These are phyloP conservation scores for Pseudogymnoascus sp. DNA, from an alignment of 2,329 filamentous ascomycete genomes.

Conservation along the genomic window DNA sequence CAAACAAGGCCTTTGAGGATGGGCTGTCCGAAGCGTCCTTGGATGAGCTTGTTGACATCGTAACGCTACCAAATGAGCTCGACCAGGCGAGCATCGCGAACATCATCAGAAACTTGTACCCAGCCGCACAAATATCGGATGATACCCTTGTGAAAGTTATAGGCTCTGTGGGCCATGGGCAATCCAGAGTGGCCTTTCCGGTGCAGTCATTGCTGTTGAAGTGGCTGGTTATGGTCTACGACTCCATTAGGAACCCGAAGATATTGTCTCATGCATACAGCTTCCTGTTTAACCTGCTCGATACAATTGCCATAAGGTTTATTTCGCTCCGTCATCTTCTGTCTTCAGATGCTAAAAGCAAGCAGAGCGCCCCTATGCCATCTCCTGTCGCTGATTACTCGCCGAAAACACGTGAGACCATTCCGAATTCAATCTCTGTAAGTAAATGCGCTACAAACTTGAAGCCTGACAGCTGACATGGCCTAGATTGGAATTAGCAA, in stretches of 20 bases:
- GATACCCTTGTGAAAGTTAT: conserved; percentile 59
- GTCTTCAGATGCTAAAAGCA: conserved; percentile 1
- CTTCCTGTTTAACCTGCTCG: conserved; percentile 72
- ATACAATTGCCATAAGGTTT: conserved; percentile 69
- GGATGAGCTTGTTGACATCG: conserved; percentile 55
- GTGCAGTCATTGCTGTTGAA: conserved; percentile 65
- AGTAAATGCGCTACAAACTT: conserved; percentile 23
- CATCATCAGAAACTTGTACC: conserved; percentile 70
- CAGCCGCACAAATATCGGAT: conserved; percentile 54
- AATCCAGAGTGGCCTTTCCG: conserved; percentile 62
- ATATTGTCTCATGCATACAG: conserved; percentile 64
- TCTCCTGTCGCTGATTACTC: conserved; percentile 69
- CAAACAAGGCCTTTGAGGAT: conserved; percentile 56
- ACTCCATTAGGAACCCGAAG: conserved; percentile 56
- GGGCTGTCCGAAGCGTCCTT: conserved; percentile 59
- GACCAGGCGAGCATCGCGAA: conserved; percentile 67
- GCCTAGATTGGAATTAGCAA: conserved; percentile 47
- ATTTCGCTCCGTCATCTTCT: not conserved
- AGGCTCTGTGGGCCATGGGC: conserved; percentile 68
- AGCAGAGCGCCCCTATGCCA: conserved; percentile 54
- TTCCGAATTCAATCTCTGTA: conserved; percentile 74
- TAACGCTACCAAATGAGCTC: conserved; percentile 60
- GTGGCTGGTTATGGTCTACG: conserved; percentile 73
- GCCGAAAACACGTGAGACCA: conserved; percentile 74
- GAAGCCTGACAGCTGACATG: not conserved